Conservation (phyloP, 1,284 basidiomycete species). For the Vanrija sp. region DNA sequence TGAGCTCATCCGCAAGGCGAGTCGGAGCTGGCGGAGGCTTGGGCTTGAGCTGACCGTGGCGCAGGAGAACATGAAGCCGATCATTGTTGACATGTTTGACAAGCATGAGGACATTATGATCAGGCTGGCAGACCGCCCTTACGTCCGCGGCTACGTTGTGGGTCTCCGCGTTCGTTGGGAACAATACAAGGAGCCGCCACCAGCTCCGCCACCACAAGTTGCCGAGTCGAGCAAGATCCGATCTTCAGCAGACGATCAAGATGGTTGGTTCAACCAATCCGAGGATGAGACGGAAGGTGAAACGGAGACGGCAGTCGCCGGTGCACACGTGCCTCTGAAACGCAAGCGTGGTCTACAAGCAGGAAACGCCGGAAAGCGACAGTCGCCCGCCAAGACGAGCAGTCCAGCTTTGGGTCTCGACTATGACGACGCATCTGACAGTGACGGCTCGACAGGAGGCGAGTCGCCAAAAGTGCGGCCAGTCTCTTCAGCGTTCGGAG, state of each 20-base stretch:
- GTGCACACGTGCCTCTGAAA: conserved; percentile 16
- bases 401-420: conserved; percentile 34
- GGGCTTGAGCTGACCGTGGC: background rate
- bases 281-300: conserved; percentile 51
- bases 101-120: conserved; percentile 65
- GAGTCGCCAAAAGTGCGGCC: conserved; percentile 12
- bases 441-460: conserved; percentile 33
- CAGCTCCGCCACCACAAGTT: conserved; percentile 51
- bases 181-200: conserved; percentile 82
- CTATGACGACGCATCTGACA: conserved; percentile 48
- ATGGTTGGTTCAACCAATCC: conserved; percentile 78
- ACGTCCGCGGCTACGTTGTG: conserved; percentile 32
- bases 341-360: conserved; percentile 21
- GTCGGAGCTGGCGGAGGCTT: conserved; percentile 25
- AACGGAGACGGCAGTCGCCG: background rate
- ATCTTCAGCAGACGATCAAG: conserved; percentile 64
- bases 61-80: conserved; percentile 80
- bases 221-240: conserved; percentile 55
- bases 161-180: conserved; percentile 77
- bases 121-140: conserved; percentile 57
- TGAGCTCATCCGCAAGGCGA: conserved; percentile 78
- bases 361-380: conserved; percentile 3
- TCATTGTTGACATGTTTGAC: conserved; percentile 81
- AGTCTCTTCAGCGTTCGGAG: conserved; percentile 12
- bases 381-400: conserved; percentile 7